Evolutionary conservation across 768 basidiomycete genomes (phyloP).

Genomic region (Psilocybe sp.): DNA sequence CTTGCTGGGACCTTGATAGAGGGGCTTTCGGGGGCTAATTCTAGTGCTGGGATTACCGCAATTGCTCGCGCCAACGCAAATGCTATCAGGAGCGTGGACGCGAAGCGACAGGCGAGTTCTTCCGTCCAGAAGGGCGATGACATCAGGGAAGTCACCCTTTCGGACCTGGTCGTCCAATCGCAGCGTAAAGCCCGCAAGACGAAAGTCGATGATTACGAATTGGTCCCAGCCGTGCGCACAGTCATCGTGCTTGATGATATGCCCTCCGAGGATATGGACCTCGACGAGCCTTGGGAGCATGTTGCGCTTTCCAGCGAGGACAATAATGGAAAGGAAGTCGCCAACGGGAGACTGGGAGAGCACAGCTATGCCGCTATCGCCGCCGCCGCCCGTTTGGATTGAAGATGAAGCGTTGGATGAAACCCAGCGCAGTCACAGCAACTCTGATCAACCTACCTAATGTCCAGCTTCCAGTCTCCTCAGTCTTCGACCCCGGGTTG

Average conservation of each 20-base stretch:
- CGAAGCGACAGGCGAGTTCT: not conserved
- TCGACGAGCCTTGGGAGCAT: slow-evolving; percentile 63
- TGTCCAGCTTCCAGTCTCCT: too few species aligned
- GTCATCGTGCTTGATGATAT: slow-evolving; percentile 60
- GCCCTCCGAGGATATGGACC: slow-evolving; percentile 32
- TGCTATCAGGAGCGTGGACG: not conserved
- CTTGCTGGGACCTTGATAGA: slow-evolving; percentile 1
- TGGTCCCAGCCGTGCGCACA: slow-evolving; percentile 49
- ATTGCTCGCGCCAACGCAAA: slow-evolving; percentile 1
- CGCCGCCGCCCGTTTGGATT: too few species aligned
- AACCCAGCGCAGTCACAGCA: too few species aligned
- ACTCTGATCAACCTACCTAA: too few species aligned
- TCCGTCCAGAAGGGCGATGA: not conserved
- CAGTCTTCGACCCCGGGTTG: too few species aligned
- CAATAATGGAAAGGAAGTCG: slow-evolving; percentile 8
- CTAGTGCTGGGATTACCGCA: slow-evolving; percentile 4
- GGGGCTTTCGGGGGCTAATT: not conserved
- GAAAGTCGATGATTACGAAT: slow-evolving; percentile 51
- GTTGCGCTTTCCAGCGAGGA: slow-evolving; percentile 33
- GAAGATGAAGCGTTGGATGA: too few species aligned
- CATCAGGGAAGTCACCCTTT: not conserved
- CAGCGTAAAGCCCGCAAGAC: slow-evolving; percentile 1
- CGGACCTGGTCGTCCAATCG: slow-evolving; percentile 11
- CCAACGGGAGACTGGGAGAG: not conserved
- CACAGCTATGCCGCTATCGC: not conserved